Base-by-base conservation (phyloP, 345 rosid species). In the Acer campestre region DNA sequence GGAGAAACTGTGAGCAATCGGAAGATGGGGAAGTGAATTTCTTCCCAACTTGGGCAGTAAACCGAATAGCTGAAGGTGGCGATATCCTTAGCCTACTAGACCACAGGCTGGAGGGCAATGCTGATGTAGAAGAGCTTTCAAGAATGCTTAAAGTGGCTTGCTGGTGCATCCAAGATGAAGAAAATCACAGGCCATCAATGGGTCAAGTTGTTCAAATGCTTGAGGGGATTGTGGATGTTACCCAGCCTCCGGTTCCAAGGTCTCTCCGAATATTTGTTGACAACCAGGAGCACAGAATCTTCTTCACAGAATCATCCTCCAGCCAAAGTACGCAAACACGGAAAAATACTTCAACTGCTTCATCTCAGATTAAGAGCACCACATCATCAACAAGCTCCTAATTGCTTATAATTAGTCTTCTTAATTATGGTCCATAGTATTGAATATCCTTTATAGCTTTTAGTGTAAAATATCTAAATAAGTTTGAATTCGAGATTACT, bases 261-360 rank as follows among this genome's bases (percentile, higher is more conserved):
- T 72, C 17, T 35, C 46, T 63, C 22, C 62, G 63, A 29, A 12
- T 51, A 14, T 3, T 51, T 14, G 56, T 51, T 51, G n/a, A 51
- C 6, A 51, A 51, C 18, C n/a, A 51, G 56, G n/a, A 51, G 56
- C n/a, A 0, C 18, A 14, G 4, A 16, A 51, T 16, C 14, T 85
- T 88, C 84, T 86, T 81, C 84, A 89, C 85, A 11, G 84, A 88
- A 51, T 85, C 90, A 31, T 86, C 88, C 44, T 74, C 88, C 0
- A 79, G 74, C 73, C 84, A 79, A 79, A 83, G 83, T 61, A 82
- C 85, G 2, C 84, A 81, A 62, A 18, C 79, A 18, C 79, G 14
- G 58, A 84, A 82, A 74, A 48, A 72, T 5, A 14, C 68, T 35
- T 89, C 88, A 9, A 49, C 56, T n/a, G 58, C 78, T 62, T 74